Base-by-base conservation (phyloP, 2,329 filamentous ascomycete species). In the Sporothrix curviconia region DNA sequence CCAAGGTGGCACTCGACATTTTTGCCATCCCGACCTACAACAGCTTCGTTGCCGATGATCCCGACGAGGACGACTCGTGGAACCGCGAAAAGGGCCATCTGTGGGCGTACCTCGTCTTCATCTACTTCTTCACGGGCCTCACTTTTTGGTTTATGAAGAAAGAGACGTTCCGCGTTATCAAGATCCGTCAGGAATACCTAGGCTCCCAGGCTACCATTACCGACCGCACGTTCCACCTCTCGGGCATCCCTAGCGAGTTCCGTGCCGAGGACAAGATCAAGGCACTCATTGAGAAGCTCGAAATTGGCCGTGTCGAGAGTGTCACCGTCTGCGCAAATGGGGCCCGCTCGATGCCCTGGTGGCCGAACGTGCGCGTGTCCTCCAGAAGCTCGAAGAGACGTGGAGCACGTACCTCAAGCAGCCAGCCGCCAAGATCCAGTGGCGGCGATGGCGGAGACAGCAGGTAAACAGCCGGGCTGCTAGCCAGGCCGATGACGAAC, bases 141-240 rank as follows among this genome's bases (percentile, higher is more conserved):
- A 88, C 89, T 0, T 76, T 96, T 12, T 95, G 92, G 68, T 82
- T 92, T 64, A 84, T 97, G 65, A 84, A 92, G 59, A 80, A 81
- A 42, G 87, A 96, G 72, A 97, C 94, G 0, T 83, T 87, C 64
- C 87, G 85, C 59, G 87, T 99, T 54, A 95, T 97, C 62, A 82
- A 86, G 57, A 82, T 92, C 30, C 80, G 94, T 24, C 94, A 99
- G 70, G 85, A 91, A 59, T 99, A 96, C 68, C 79, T 99, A 9
- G 94, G 94, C 12, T 90, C 86, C 22, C 92, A 97, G 71, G 92
- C 89, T 0, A 97, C 92, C n/a, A 83, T 96, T 53, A 97, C 94
- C 1, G 94, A 99, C 71, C 85, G 92, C 32, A 99, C 94, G 0
- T 92, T 99, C 66, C 86, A 90, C 24, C 74, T 99, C 17, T 94